Evolutionary conservation across 768 basidiomycete species (phyloP).

Genomic region (Gloeopeniophorella convolvens): DNA sequence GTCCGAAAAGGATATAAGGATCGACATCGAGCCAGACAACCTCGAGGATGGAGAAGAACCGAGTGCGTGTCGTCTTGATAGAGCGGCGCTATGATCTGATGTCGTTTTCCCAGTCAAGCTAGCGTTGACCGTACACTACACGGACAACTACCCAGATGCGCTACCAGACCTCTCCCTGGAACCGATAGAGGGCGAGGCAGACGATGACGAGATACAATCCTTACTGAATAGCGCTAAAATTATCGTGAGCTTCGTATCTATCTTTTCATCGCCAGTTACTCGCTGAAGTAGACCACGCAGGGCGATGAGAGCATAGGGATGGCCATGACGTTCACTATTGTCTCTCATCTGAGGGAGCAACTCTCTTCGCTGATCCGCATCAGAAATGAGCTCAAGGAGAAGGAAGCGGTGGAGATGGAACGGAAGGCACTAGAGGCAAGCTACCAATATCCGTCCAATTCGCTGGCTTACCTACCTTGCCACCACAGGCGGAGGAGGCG

Average conservation of each 20-base stretch:
- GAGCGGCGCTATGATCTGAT: background rate
- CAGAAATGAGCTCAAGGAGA: slow-evolving; percentile 48
- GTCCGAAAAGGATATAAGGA: slow-evolving; percentile 74
- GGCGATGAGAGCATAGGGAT: slow-evolving; percentile 86
- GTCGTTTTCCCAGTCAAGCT: slow-evolving; percentile 53
- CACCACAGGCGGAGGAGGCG: slow-evolving; percentile 71
- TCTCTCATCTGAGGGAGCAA: slow-evolving; percentile 77
- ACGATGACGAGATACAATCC: slow-evolving; percentile 46
- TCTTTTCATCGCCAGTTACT: background rate
- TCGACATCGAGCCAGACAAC: slow-evolving; percentile 86
- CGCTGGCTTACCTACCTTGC: slow-evolving; percentile 4
- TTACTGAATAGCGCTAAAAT: slow-evolving; percentile 52
- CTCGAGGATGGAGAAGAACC: slow-evolving; percentile 53
- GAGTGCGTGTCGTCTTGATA: slow-evolving; percentile 33
- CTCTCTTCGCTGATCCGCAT: slow-evolving; percentile 56
- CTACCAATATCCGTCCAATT: background rate
- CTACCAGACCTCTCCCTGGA: slow-evolving; percentile 69
- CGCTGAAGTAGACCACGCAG: slow-evolving; percentile 30
- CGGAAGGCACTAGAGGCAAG: slow-evolving; percentile 68
- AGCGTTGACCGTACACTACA: slow-evolving; percentile 67
- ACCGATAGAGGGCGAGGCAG: slow-evolving; percentile 51
- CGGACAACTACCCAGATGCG: slow-evolving; percentile 76
- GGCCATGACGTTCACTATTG: slow-evolving; percentile 97
- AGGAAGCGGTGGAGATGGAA: slow-evolving; percentile 68
- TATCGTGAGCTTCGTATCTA: slow-evolving; percentile 39